Conservation (phyloP, 192 early-diverging fungal genomes). For the Glomus cerebriforme region DNA sequence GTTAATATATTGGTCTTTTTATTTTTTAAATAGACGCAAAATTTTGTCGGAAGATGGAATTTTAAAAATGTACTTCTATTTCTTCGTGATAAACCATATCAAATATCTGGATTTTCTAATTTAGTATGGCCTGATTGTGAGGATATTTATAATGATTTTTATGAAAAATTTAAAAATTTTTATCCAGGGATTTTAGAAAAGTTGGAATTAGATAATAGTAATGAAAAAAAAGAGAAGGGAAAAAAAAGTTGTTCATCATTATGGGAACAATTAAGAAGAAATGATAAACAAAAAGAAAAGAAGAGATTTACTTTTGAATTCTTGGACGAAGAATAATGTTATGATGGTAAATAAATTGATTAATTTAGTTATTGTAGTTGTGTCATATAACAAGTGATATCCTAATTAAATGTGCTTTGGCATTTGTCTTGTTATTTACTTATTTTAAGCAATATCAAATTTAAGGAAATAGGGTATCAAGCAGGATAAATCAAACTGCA, state of each 20-base stretch:
- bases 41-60: constrained; percentile 67
- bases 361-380: too few species aligned
- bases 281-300: neutral
- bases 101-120: constrained; percentile 49
- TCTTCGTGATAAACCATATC: constrained; percentile 48
- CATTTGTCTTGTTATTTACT: too few species aligned
- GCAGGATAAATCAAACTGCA: too few species aligned
- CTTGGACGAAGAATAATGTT: neutral
- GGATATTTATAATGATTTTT: constrained; percentile 2
- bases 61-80: constrained; percentile 53
- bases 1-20: neutral
- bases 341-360: too few species aligned
- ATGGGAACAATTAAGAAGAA: neutral
- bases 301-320: constrained; percentile 6
- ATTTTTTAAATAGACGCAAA: constrained; percentile 53
- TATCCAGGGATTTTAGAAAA: constrained; percentile 8
- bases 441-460: too few species aligned
- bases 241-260: neutral
- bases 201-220: neutral
- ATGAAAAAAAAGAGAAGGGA: neutral
- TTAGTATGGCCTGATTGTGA: neutral
- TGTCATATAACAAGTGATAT: too few species aligned
- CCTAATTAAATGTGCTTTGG: too few species aligned
- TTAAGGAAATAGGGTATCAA: too few species aligned
- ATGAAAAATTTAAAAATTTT: constrained; percentile 4